phyloP scores from a whole-genome alignment of 1,139 yeast species.

The Suhomyces atakaporum region DNA sequence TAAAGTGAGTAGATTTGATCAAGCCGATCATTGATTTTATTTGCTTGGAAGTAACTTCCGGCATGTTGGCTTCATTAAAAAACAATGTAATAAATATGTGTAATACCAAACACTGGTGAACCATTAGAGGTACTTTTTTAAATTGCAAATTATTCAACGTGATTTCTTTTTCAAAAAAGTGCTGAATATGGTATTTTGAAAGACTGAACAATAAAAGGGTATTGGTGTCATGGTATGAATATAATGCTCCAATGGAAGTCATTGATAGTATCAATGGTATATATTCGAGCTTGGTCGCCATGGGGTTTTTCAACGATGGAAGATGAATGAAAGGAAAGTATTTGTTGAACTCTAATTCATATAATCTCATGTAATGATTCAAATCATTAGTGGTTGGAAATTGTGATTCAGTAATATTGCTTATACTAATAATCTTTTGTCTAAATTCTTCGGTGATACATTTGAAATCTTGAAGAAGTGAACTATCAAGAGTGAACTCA shows the following conservation, averaged over 20 bases:
- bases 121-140: constrained; percentile 77
- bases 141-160: constrained; percentile 50
- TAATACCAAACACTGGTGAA: constrained; percentile 82
- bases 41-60: constrained; percentile 74
- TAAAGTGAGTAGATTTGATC: constrained; percentile 74
- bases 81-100: constrained; percentile 83
- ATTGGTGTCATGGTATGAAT: constrained; percentile 77
- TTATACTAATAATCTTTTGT: constrained; percentile 50
- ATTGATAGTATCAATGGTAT: constrained; percentile 78
- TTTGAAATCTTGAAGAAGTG: constrained; percentile 14
- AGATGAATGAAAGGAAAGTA: constrained; percentile 85
- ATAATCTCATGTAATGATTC: constrained; percentile 69
- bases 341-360: constrained; percentile 72
- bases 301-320: constrained; percentile 59
- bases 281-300: constrained; percentile 58
- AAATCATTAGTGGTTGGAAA: constrained; percentile 76
- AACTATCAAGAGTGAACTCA: constrained; percentile 17
- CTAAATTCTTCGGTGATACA: constrained; percentile 54
- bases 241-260: constrained; percentile 88
- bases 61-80: constrained; percentile 71
- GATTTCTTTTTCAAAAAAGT: constrained; percentile 62
- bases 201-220: constrained; percentile 77
- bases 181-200: constrained; percentile 75
- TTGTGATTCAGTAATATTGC: constrained; percentile 54
- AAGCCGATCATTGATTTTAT: constrained; percentile 76